Evolutionary conservation across 2,329 filamentous ascomycete genomes (phyloP).

Genomic region (Diaporthe vexans): DNA sequence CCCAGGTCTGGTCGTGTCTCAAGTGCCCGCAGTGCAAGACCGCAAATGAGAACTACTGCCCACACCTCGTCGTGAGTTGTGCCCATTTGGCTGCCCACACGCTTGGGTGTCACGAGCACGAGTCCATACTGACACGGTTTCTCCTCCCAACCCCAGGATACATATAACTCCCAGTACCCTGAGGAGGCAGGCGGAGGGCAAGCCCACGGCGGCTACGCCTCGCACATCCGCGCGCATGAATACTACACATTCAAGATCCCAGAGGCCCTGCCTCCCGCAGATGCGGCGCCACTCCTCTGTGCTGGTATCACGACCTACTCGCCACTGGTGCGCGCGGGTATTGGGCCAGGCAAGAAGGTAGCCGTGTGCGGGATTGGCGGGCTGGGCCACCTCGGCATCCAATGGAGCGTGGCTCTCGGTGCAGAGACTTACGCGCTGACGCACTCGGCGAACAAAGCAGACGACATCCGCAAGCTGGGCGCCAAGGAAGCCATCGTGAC

Average conservation of each 20-base stretch:
- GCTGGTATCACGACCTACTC: slow-evolving; percentile 82
- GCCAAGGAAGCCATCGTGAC: slow-evolving; percentile 68
- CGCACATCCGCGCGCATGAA: slow-evolving; percentile 64
- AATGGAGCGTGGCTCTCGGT: slow-evolving; percentile 79
- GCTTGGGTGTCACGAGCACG: too few relatives aligned
- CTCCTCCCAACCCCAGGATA: slow-evolving; percentile 52
- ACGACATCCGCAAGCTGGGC: slow-evolving; percentile 73
- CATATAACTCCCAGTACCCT: slow-evolving; percentile 69
- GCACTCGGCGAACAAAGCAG: slow-evolving; percentile 69
- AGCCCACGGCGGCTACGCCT: slow-evolving; percentile 75
- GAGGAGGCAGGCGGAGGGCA: slow-evolving; percentile 64
- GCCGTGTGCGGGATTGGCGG: slow-evolving; percentile 82
- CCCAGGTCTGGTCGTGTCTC: slow-evolving; percentile 71
- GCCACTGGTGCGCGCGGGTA: slow-evolving; percentile 75
- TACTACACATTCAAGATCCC: slow-evolving; percentile 74
- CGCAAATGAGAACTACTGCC: slow-evolving; percentile 66
- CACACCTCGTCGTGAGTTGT: slow-evolving; percentile 56
- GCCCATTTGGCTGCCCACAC: too few relatives aligned
- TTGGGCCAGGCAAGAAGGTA: slow-evolving; percentile 79
- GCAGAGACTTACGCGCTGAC: slow-evolving; percentile 77
- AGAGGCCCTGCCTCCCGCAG: slow-evolving; percentile 62
- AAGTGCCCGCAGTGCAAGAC: slow-evolving; percentile 62
- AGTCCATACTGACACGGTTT: not conserved
- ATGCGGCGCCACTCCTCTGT: slow-evolving; percentile 79
- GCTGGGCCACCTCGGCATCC: slow-evolving; percentile 79